These are phyloP conservation scores for Leptodontidium sp. DNA, from an alignment of 2,329 filamentous ascomycete genomes.

Conservation along the genomic window DNA sequence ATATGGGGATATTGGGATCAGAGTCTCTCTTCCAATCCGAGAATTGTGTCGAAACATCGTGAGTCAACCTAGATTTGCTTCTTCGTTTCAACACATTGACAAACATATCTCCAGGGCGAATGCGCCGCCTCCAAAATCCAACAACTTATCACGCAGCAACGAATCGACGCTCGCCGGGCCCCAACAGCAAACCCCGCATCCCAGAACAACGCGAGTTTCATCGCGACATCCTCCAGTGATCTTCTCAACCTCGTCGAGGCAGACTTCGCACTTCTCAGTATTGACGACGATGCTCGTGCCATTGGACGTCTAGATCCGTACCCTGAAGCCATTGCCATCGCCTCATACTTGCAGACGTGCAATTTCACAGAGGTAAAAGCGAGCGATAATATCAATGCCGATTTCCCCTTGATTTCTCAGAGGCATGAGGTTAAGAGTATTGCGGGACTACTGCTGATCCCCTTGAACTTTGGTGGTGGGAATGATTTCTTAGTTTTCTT, in stretches of 20 bases:
- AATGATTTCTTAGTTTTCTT: conserved; percentile 41
- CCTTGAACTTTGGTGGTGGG: conserved; percentile 34
- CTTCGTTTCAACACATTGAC: not conserved
- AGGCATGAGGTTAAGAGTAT: conserved; percentile 34
- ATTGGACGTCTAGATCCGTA: conserved; percentile 40
- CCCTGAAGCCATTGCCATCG: conserved; percentile 37
- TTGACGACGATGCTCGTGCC: conserved; percentile 37
- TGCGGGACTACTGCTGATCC: conserved; percentile 38
- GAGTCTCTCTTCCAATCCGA: conserved; percentile 85
- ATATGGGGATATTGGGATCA: conserved; percentile 79
- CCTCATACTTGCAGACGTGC: conserved; percentile 34
- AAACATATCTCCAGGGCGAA: conserved; percentile 26
- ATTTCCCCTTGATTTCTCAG: conserved; percentile 36
- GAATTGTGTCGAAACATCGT: conserved; percentile 87
- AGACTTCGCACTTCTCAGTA: conserved; percentile 39
- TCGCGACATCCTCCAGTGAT: conserved; percentile 37
- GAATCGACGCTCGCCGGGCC: conserved; percentile 33
- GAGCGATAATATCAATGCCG: conserved; percentile 35
- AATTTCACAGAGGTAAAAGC: conserved; percentile 31
- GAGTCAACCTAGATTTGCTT: not conserved
- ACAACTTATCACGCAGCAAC: conserved; percentile 33
- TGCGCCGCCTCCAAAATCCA: conserved; percentile 38
- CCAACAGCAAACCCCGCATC: conserved; percentile 27
- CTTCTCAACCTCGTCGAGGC: conserved; percentile 37
- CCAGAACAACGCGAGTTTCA: conserved; percentile 32